Conservation (phyloP, 768 basidiomycete genomes). For the Psilocybe tampanensis region DNA sequence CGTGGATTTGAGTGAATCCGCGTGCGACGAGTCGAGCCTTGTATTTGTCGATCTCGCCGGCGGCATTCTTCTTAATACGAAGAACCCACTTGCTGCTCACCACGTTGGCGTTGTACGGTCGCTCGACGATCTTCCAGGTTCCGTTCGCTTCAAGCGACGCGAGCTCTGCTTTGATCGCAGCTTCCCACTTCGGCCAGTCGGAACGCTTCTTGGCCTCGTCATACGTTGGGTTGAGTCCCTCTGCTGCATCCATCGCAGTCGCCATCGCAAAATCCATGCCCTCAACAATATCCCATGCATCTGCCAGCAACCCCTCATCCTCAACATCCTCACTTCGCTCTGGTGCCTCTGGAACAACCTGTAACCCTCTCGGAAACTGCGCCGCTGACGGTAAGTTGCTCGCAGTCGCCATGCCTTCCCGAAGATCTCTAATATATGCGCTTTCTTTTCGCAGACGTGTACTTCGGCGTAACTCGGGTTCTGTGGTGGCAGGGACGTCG, state of each 20-base stretch:
- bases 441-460: too few species aligned
- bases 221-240: slow-evolving; percentile 25
- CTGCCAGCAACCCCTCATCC: background rate
- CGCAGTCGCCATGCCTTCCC: too few species aligned
- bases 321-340: too few species aligned
- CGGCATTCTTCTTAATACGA: slow-evolving; percentile 32
- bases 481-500: too few species aligned
- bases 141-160: slow-evolving; percentile 15
- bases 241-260: slow-evolving; percentile 4
- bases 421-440: too few species aligned
- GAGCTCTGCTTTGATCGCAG: slow-evolving; percentile 17
- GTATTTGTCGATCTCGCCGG: slow-evolving; percentile 30
- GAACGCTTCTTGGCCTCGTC: slow-evolving; percentile 20
- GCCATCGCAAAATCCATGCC: slow-evolving; percentile 22
- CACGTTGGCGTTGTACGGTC: too few species aligned
- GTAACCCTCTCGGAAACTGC: too few species aligned
- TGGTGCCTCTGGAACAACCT: too few species aligned
- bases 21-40: slow-evolving; percentile 15
- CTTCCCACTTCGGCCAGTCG: slow-evolving; percentile 24
- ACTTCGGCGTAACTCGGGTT: too few species aligned
- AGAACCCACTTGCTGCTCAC: slow-evolving; percentile 34
- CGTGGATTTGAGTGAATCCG: too few species aligned
- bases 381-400: too few species aligned
- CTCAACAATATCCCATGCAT: background rate
- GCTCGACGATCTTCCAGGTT: slow-evolving; percentile 27